phyloP scores from a whole-genome alignment of 331 rosid genomes.

The Quercus phellos region DNA sequence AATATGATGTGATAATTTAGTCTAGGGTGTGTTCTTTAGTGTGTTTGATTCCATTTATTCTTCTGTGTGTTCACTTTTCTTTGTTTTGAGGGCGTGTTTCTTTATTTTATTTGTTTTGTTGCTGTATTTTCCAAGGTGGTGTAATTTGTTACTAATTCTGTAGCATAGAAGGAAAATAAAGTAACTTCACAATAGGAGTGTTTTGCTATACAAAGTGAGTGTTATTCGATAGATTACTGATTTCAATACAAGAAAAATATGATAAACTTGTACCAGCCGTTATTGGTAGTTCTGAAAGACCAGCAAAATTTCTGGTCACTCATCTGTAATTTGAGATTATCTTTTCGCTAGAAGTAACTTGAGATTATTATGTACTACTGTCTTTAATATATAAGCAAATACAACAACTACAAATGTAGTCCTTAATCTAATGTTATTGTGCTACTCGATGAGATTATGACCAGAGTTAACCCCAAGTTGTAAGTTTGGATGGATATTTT shows the following conservation, averaged over 20 bases:
- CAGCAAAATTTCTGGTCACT: background rate
- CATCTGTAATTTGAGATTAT: background rate
- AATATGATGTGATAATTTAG: conserved; percentile 35
- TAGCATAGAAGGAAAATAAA: conserved; percentile 25
- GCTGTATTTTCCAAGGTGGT: conserved; percentile 13
- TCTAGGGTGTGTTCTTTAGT: conserved; percentile 42
- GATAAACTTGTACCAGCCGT: background rate
- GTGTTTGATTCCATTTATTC: conserved; percentile 40
- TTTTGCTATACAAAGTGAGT: background rate
- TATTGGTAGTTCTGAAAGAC: background rate
- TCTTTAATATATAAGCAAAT: background rate
- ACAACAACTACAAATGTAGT: background rate
- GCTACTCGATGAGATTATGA: too few relatives aligned
- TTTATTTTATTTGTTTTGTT: conserved; percentile 1
- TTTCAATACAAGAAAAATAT: background rate
- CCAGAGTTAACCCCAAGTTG: too few relatives aligned
- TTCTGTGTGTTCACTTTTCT: conserved; percentile 9
- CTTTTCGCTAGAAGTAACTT: background rate
- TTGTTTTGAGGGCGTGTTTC: conserved; percentile 7
- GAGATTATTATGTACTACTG: background rate
- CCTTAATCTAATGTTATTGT: background rate
- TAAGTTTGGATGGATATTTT: too few relatives aligned
- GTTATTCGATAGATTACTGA: background rate
- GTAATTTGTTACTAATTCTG: conserved; percentile 21
- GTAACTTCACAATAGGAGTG: background rate